These are phyloP conservation scores for Penicillium flavigenum DNA, from an alignment of 495 filamentous ascomycete genomes.

Conservation along the genomic window DNA sequence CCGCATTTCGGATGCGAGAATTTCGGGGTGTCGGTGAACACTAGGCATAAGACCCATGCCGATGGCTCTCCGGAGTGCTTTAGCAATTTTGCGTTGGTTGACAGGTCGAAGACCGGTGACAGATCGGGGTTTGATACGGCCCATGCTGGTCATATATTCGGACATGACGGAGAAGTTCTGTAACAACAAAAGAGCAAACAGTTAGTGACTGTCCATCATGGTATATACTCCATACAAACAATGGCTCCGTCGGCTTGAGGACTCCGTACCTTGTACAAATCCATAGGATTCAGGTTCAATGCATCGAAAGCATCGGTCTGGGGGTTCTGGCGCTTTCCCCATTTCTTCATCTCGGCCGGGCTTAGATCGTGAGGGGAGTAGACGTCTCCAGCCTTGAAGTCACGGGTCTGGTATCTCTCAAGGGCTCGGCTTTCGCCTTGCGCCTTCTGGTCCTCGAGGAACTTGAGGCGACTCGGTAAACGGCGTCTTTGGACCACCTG, in stretches of 20 bases:
- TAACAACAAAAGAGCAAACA: conserved; percentile 1
- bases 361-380: conserved; percentile 89
- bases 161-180: conserved; percentile 93
- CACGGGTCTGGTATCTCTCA: conserved; percentile 46
- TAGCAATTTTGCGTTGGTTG: conserved; percentile 90
- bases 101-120: conserved; percentile 79
- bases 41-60: conserved; percentile 90
- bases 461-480: conserved; percentile 34
- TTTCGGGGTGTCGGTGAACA: conserved; percentile 89
- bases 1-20: conserved; percentile 54
- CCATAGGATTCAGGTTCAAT: conserved; percentile 75
- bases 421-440: conserved; percentile 40
- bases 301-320: conserved; percentile 72
- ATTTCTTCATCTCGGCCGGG: conserved; percentile 69
- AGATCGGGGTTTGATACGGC: conserved; percentile 72
- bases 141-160: conserved; percentile 81
- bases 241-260: neutral
- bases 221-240: neutral
- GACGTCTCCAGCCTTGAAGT: conserved; percentile 73
- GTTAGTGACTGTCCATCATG: conserved; percentile 8
- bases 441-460: conserved; percentile 42
- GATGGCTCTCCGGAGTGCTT: conserved; percentile 83
- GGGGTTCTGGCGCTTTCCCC: conserved; percentile 51
- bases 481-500: conserved; percentile 28
- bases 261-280: conserved; percentile 74